These are phyloP conservation scores for Alternaria incomplexa DNA, from an alignment of 2,329 filamentous ascomycete species.

Conservation along the genomic window DNA sequence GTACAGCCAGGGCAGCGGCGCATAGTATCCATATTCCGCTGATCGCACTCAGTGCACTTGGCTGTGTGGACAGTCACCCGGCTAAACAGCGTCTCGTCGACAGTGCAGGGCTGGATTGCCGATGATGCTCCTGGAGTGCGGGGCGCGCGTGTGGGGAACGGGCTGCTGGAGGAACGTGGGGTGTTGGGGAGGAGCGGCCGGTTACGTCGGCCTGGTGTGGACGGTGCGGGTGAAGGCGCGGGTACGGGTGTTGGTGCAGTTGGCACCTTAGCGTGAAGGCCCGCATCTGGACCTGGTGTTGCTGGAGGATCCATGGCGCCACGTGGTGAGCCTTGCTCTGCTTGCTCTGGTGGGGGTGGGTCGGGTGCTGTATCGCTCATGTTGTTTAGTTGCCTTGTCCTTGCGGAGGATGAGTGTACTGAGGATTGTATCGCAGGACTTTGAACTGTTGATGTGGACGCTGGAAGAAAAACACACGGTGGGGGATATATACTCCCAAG, in stretches of 20 bases:
- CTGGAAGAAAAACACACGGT: not conserved
- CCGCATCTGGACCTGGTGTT: not conserved
- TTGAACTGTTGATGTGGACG: not conserved
- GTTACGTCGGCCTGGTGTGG: not conserved
- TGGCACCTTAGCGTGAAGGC: not conserved
- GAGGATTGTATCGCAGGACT: not conserved
- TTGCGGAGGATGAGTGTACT: not conserved
- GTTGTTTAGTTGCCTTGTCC: not conserved
- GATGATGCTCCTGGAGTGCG: slow-evolving; percentile 15
- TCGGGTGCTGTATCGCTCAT: not conserved
- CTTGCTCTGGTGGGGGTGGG: not conserved
- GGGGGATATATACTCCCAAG: not conserved
- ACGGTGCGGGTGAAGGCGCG: not conserved
- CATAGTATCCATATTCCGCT: slow-evolving; percentile 39
- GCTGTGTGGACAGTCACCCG: slow-evolving; percentile 41
- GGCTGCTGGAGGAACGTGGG: not conserved
- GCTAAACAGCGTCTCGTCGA: slow-evolving; percentile 27
- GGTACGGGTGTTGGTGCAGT: not conserved
- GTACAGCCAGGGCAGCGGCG: slow-evolving; percentile 44
- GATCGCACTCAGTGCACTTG: slow-evolving; percentile 47
- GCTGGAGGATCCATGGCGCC: not conserved
- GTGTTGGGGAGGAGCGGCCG: not conserved
- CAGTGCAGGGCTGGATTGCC: slow-evolving; percentile 15
- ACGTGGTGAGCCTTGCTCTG: not conserved
- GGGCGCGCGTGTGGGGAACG: slow-evolving; percentile 4